Percentiles rank a stretch among this genome's conserved stretches.
phyloP scores from a whole-genome alignment of 78 protist genomes.

The Polysphondylium violaceum region DNA sequence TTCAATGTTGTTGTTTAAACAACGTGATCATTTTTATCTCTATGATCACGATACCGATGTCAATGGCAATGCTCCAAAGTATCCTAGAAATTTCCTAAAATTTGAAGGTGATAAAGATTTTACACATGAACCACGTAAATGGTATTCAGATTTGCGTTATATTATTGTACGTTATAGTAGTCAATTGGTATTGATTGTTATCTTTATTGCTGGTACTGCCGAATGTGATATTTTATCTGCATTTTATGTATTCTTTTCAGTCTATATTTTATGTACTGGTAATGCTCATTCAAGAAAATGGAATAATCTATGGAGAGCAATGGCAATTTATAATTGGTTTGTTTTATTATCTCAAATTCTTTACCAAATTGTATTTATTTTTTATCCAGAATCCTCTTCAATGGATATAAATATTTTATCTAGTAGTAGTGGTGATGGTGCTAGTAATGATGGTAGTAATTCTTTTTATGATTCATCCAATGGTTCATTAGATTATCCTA shows the following conservation, averaged over 20 bases:
- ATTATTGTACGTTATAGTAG: slow-evolving; percentile 33
- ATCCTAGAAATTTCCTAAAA: slow-evolving; percentile 46
- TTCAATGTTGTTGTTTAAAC: slow-evolving; percentile 49
- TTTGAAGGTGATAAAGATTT: slow-evolving; percentile 10
- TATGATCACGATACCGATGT: too few species aligned
- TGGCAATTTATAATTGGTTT: slow-evolving; percentile 44
- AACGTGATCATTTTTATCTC: slow-evolving; percentile 1
- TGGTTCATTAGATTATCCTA: too few species aligned
- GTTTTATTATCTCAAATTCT: slow-evolving; percentile 39
- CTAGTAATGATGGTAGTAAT: neutral
- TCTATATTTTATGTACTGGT: slow-evolving; percentile 57
- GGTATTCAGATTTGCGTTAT: slow-evolving; percentile 50
- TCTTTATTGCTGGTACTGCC: slow-evolving; percentile 40
- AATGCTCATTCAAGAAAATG: slow-evolving; percentile 50
- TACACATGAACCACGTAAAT: slow-evolving; percentile 54
- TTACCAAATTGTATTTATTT: slow-evolving; percentile 27
- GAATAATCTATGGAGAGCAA: slow-evolving; percentile 53
- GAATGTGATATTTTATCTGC: slow-evolving; percentile 48
- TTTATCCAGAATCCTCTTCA: neutral
- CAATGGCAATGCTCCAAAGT: too few species aligned
- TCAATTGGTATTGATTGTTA: slow-evolving; percentile 44
- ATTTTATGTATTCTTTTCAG: slow-evolving; percentile 44
- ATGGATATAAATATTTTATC: slow-evolving; percentile 2
- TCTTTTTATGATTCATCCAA: too few species aligned
- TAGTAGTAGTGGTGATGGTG: neutral